These are phyloP conservation scores for Boletus edulis DNA, from an alignment of 768 basidiomycete genomes.

Conservation along the genomic window DNA sequence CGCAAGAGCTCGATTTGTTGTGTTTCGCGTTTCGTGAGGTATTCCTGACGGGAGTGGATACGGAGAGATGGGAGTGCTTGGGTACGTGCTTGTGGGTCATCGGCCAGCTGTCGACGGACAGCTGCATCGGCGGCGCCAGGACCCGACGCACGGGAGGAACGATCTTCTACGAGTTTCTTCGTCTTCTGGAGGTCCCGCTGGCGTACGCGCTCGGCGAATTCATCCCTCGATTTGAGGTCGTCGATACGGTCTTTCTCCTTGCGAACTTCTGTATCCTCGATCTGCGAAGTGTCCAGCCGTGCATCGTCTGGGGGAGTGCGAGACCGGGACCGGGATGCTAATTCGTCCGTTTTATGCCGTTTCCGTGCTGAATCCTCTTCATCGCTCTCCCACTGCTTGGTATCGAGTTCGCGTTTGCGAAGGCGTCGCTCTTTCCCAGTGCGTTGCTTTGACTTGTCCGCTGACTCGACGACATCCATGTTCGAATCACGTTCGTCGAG, in stretches of 20 bases:
- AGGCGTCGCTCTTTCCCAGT: slow-evolving; percentile 52
- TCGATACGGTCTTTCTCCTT: slow-evolving; percentile 72
- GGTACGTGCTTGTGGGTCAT: slow-evolving; percentile 61
- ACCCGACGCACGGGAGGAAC: slow-evolving; percentile 71
- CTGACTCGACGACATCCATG: slow-evolving; percentile 38
- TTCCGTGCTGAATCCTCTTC: slow-evolving; percentile 79
- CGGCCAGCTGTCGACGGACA: slow-evolving; percentile 75
- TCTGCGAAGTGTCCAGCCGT: slow-evolving; percentile 45
- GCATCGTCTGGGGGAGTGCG: slow-evolving; percentile 33
- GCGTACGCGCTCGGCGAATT: slow-evolving; percentile 85
- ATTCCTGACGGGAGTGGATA: slow-evolving; percentile 89
- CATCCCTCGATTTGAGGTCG: slow-evolving; percentile 87
- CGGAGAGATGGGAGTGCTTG: slow-evolving; percentile 69
- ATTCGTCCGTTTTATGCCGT: slow-evolving; percentile 52
- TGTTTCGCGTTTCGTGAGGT: slow-evolving; percentile 92
- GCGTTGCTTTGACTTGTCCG: slow-evolving; percentile 25
- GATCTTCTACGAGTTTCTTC: slow-evolving; percentile 90
- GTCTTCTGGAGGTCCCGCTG: slow-evolving; percentile 80
- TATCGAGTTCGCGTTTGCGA: slow-evolving; percentile 80
- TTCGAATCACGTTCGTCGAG: slow-evolving; percentile 78
- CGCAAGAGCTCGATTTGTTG: slow-evolving; percentile 94
- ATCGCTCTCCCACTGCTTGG: slow-evolving; percentile 87
- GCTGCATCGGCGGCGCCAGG: slow-evolving; percentile 78
- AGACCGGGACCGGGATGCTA: slow-evolving; percentile 20
- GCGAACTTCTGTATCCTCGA: slow-evolving; percentile 74